These are phyloP conservation scores for Cokeromyces recurvatus DNA, from an alignment of 371 early-diverging fungal species.

Conservation along the genomic window DNA sequence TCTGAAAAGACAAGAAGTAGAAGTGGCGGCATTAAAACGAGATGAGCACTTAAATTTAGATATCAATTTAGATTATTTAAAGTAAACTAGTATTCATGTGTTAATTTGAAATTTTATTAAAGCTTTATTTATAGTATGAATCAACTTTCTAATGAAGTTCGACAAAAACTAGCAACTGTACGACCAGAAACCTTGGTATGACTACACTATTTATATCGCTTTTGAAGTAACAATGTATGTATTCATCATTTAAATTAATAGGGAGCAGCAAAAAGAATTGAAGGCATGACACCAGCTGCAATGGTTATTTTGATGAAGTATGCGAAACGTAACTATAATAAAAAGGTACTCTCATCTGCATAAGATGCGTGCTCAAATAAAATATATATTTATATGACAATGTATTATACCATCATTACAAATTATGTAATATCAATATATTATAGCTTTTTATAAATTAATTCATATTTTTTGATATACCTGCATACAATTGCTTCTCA, in stretches of 20 bases:
- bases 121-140: constrained; percentile 41
- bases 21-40: constrained; percentile 59
- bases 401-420: too few species aligned
- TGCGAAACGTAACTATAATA: constrained; percentile 37
- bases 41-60: constrained; percentile 67
- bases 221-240: background rate
- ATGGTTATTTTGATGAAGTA: constrained; percentile 69
- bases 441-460: too few species aligned
- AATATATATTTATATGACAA: too few species aligned
- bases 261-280: constrained; percentile 84
- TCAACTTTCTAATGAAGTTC: constrained; percentile 69
- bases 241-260: too few species aligned
- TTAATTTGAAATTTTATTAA: background rate
- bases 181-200: constrained; percentile 73
- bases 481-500: too few species aligned
- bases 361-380: too few species aligned
- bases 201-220: background rate
- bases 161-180: constrained; percentile 59
- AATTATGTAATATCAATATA: too few species aligned
- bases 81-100: constrained; percentile 24
- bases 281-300: constrained; percentile 77
- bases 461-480: too few species aligned
- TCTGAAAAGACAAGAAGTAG: constrained; percentile 59
- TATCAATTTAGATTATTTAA: constrained; percentile 61
- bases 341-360: too few species aligned